Base-by-base conservation (phyloP, 371 early-diverging fungal species). In the Basidiobolus meristosporus region DNA sequence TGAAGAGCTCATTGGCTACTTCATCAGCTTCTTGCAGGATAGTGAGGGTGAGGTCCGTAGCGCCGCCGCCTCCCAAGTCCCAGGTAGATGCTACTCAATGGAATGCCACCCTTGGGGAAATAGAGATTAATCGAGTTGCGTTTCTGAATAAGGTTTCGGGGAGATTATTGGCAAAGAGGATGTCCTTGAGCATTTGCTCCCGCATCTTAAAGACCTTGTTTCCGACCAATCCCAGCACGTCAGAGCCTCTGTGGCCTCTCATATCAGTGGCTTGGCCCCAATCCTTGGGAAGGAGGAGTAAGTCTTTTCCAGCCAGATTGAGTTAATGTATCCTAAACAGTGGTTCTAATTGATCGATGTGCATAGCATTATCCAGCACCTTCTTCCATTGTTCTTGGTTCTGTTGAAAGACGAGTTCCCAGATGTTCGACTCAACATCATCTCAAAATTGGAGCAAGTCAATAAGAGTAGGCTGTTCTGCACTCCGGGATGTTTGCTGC, bases 11-110 rank as follows among this genome's bases (percentile, higher is more conserved):
- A 73, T 80, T 33, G 46, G 56, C 15, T 64, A 68, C 3, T 91
- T 83, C 51, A 73, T 90, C 26, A 60, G 66, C 36, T 63, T 91
- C 28, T 54, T 95, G 54, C 83, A 79, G 53, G 98, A 98, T 62
- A 75, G 69, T 44, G 98, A 98, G 57, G 93, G 93, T 1, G 98
- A 98, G 62, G 98, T 98, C 31, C 79, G 96, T 45, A 87, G 86
- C 2, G 89, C 96, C 12, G 87, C 90, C 17, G 73, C 83, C 19
- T 68, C 77, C 36, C 87, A 87, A 52, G 62, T 88, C 23, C 84
- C 91, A 42, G 86, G 86, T 74, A 63, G 36, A 53, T 46, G n/a
- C 6, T 20, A 20, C 15, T n/a, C 17, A 9, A 26, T n/a, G 19
- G 1, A 7, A 16, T 30, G 4, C 26, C 9, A 26, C 5, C 9